These are phyloP conservation scores for Fraxinus anomala DNA, from an alignment of 257 asterid genomes.

Conservation along the genomic window DNA sequence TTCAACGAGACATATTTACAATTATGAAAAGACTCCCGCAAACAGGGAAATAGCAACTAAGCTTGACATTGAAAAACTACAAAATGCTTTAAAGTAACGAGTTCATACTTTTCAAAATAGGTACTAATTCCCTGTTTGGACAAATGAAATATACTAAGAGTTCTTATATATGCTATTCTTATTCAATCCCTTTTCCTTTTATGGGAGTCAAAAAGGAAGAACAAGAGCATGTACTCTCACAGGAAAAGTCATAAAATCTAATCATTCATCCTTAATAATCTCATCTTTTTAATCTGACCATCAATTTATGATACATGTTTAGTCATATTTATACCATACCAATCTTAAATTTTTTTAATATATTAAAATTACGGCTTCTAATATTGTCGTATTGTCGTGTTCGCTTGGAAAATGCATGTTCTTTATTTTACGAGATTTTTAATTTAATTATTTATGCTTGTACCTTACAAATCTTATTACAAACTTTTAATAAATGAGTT, in stretches of 20 bases:
- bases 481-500: no score
- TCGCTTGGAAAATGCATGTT: no score
- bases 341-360: not conserved
- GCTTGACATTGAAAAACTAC: not conserved
- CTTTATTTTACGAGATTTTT: no score
- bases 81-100: not conserved
- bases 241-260: constrained; percentile 32
- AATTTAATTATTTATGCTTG: no score
- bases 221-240: constrained; percentile 39
- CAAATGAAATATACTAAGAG: not conserved
- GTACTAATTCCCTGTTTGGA: not conserved
- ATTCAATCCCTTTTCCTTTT: constrained; percentile 12
- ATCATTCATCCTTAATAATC: constrained; percentile 34
- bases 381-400: not conserved
- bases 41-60: not conserved
- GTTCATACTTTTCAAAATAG: constrained; percentile 4
- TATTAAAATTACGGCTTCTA: not conserved
- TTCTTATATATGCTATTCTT: not conserved
- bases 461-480: no score
- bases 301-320: not conserved
- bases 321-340: not conserved
- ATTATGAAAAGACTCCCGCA: not conserved
- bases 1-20: not conserved
- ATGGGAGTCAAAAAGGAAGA: constrained; percentile 50
- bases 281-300: constrained; percentile 32